Percentiles rank a stretch among this genome's conserved stretches.
Conservation (phyloP, 768 basidiomycete species). For the Macrolepiota albuminosa region DNA sequence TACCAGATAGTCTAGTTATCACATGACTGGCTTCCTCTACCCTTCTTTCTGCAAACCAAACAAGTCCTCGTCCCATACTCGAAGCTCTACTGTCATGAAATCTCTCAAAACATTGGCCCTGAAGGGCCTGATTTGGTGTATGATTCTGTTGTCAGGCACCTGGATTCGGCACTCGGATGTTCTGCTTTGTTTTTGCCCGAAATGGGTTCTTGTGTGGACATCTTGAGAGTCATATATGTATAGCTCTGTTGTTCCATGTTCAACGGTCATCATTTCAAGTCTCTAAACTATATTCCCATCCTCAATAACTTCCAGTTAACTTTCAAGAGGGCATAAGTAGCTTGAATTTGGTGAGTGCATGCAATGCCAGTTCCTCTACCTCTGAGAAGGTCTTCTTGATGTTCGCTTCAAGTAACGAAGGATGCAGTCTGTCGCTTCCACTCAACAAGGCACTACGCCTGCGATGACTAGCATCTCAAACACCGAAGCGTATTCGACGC, state of each 20-base stretch:
- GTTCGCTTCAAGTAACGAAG: background rate
- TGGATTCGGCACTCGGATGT: background rate
- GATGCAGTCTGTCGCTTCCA: background rate
- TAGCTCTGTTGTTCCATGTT: background rate
- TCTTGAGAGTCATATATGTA: background rate
- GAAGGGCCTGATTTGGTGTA: background rate
- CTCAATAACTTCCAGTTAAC: background rate
- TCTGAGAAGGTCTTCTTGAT: background rate
- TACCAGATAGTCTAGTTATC: too few species aligned
- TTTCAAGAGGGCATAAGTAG: background rate
- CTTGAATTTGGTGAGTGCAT: background rate
- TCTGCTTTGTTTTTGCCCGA: background rate
- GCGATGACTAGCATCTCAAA: slow-evolving; percentile 5
- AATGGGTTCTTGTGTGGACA: background rate
- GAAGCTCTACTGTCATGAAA: background rate
- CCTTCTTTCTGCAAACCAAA: background rate
- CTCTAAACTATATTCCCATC: background rate
- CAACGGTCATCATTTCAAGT: background rate
- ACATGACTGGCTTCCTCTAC: too few species aligned
- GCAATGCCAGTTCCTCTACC: background rate
- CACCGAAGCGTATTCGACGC: slow-evolving; percentile 5
- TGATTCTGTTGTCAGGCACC: background rate
- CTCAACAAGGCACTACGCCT: slow-evolving; percentile 14
- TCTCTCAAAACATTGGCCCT: background rate
- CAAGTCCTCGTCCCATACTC: background rate